phyloP scores from a whole-genome alignment of 345 rosid genomes.

The Geranium brycei region DNA sequence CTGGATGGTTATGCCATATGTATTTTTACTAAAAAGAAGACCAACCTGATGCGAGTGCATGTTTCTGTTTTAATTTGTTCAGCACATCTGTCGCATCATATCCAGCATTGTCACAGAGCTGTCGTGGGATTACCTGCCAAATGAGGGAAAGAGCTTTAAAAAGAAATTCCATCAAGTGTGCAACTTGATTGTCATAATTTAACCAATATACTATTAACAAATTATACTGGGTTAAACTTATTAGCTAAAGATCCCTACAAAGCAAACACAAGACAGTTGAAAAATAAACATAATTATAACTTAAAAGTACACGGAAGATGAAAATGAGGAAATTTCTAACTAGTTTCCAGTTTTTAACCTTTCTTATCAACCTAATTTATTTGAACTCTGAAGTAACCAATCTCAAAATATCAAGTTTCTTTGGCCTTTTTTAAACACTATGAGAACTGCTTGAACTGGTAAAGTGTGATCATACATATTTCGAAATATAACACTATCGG shows the following conservation, averaged over 20 bases:
- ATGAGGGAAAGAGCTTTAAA: neutral
- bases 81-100: constrained; percentile 98
- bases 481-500: too few relatives aligned
- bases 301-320: neutral
- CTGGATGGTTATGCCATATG: neutral
- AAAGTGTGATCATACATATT: neutral
- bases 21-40: constrained; percentile 1
- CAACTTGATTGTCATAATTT: too few relatives aligned
- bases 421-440: neutral
- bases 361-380: neutral
- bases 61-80: constrained; percentile 92
- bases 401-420: neutral
- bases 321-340: neutral
- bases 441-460: neutral
- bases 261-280: neutral
- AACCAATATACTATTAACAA: too few relatives aligned
- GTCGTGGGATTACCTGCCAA: constrained; percentile 85
- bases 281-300: too few relatives aligned
- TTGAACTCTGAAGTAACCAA: neutral
- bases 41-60: constrained; percentile 80
- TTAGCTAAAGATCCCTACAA: neutral
- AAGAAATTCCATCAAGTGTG: too few relatives aligned
- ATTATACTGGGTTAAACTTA: neutral
- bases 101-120: constrained; percentile 97
- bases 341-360: too few relatives aligned